A percentile compares a stretch with the other conserved stretches of the same genome.
These are phyloP conservation scores for Hydrangea macrophylla DNA, from an alignment of 148 eudicot genomes.

Conservation along the genomic window DNA sequence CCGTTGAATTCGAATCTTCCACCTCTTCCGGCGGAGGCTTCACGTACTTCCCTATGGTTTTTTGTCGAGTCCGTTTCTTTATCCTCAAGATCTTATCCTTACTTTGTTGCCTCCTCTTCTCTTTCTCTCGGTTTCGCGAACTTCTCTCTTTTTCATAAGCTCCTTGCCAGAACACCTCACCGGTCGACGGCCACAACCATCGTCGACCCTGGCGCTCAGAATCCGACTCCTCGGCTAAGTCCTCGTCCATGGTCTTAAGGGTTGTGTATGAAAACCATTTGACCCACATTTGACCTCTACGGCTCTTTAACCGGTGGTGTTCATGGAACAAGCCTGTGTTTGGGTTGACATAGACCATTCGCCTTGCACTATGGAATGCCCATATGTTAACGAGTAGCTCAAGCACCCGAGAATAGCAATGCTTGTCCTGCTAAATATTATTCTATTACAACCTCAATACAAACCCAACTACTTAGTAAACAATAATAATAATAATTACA, in stretches of 20 bases:
- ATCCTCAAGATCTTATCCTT: slow-evolving; percentile 66
- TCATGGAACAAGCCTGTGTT: slow-evolving; percentile 69
- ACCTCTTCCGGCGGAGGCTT: slow-evolving; percentile 54
- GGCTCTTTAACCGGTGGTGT: slow-evolving; percentile 54
- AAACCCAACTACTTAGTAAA: background rate
- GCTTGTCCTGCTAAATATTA: slow-evolving; percentile 70
- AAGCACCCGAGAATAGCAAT: slow-evolving; percentile 85
- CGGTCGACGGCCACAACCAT: slow-evolving; percentile 92
- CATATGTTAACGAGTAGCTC: slow-evolving; percentile 89
- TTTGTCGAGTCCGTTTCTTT: slow-evolving; percentile 42
- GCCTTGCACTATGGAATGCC: slow-evolving; percentile 87
- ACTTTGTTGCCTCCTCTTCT: slow-evolving; percentile 47
- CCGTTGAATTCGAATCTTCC: slow-evolving; percentile 27
- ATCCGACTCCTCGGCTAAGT: slow-evolving; percentile 86
- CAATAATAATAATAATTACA: background rate
- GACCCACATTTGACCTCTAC: slow-evolving; percentile 84
- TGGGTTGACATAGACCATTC: slow-evolving; percentile 75
- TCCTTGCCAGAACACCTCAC: slow-evolving; percentile 89
- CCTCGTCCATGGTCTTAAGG: slow-evolving; percentile 90
- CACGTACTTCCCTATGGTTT: slow-evolving; percentile 67
- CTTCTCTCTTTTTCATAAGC: slow-evolving; percentile 62
- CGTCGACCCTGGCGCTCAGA: slow-evolving; percentile 42
- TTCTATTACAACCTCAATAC: background rate
- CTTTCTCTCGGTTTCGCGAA: slow-evolving; percentile 40
- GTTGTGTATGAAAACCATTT: slow-evolving; percentile 67